Conservation (phyloP, 139 green algal genomes). For the Tetraselmis chui region DNA sequence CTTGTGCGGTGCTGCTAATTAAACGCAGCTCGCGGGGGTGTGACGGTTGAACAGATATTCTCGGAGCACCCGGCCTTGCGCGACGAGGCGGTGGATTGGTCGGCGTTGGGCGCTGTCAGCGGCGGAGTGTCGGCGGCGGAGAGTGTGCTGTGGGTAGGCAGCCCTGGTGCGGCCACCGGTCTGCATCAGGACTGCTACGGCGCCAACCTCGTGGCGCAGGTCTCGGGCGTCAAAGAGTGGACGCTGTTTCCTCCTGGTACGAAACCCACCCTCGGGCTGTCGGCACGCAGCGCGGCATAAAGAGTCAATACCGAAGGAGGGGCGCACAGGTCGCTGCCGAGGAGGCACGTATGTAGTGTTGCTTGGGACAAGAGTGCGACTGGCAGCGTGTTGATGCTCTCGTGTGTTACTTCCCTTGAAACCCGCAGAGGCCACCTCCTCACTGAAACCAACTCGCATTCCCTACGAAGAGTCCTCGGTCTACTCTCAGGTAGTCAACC, state of each 20-base stretch:
- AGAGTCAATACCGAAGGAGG: no score
- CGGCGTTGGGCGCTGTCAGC: not conserved
- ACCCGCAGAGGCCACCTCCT: not conserved
- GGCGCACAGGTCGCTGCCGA: no score
- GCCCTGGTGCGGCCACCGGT: not conserved
- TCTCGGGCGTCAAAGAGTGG: not conserved
- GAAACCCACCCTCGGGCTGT: not conserved
- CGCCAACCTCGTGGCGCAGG: not conserved
- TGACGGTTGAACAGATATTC: no score
- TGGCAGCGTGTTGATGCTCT: no score
- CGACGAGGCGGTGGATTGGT: not conserved
- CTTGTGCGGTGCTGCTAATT: no score
- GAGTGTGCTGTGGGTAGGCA: not conserved
- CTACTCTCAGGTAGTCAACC: not conserved
- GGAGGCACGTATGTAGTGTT: no score
- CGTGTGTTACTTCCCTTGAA: no score
- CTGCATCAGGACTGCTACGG: not conserved
- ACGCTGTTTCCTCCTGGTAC: not conserved
- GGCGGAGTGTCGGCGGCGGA: not conserved
- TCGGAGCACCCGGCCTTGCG: not conserved
- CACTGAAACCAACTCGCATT: not conserved
- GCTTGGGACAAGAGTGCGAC: no score
- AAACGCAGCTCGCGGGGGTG: no score
- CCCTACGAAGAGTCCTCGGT: not conserved
- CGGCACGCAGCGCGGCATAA: no score